A percentile compares a stretch with the other conserved stretches of the same genome.
These are phyloP conservation scores for Serendipita vermifera DNA, from an alignment of 768 basidiomycete genomes.

Conservation along the genomic window DNA sequence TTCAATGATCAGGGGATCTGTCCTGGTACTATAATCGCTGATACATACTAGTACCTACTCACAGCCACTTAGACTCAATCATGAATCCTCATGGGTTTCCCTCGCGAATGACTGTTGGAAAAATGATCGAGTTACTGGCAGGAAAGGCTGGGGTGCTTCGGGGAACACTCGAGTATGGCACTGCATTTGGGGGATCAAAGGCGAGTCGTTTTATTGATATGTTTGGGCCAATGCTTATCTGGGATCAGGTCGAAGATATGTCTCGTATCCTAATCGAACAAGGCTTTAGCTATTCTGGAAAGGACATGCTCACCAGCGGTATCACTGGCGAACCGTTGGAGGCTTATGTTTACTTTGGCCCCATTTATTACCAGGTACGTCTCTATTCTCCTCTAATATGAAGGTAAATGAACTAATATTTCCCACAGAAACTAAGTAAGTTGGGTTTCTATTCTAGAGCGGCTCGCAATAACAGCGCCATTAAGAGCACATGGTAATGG, in stretches of 20 bases:
- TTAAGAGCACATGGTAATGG: slow-evolving; percentile 96
- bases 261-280: slow-evolving; percentile 86
- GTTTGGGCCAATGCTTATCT: neutral
- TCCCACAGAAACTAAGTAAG: slow-evolving; percentile 84
- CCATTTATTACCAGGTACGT: slow-evolving; percentile 89
- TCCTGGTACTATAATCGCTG: slow-evolving; percentile 44
- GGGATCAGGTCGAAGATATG: slow-evolving; percentile 84
- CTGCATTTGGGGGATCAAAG: slow-evolving; percentile 97
- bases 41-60: neutral
- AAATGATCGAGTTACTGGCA: slow-evolving; percentile 96
- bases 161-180: slow-evolving; percentile 86
- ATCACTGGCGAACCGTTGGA: slow-evolving; percentile 96
- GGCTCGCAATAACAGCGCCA: neutral
- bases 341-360: slow-evolving; percentile 96
- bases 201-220: slow-evolving; percentile 26
- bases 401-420: slow-evolving; percentile 12
- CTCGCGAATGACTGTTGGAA: slow-evolving; percentile 97
- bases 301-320: slow-evolving; percentile 96
- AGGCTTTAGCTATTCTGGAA: slow-evolving; percentile 96
- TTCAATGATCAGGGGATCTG: slow-evolving; percentile 96
- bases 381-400: slow-evolving; percentile 12
- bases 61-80: slow-evolving; percentile 63
- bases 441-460: slow-evolving; percentile 17
- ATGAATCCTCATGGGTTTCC: slow-evolving; percentile 99
- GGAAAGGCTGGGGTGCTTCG: slow-evolving; percentile 93